phyloP scores from a whole-genome alignment of 192 early-diverging fungal species.

The Glomus cerebriforme region DNA sequence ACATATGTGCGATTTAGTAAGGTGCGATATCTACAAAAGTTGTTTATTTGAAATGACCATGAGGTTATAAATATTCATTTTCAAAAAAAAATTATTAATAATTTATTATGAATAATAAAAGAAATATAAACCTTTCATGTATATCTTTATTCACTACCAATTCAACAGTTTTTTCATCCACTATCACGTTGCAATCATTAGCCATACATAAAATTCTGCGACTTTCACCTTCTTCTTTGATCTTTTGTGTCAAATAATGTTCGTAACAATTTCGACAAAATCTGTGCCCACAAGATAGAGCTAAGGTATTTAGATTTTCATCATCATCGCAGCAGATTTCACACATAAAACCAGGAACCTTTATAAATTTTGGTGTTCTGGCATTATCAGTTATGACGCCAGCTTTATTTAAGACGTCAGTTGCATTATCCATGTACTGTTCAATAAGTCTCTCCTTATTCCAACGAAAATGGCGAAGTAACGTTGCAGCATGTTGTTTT shows the following conservation, averaged over 20 bases:
- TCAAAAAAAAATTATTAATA: not conserved
- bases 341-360: conserved; percentile 68
- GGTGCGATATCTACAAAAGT: conserved; percentile 63
- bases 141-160: conserved; percentile 60
- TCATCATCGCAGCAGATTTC: conserved; percentile 88
- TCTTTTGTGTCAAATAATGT: conserved; percentile 84
- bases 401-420: conserved; percentile 59
- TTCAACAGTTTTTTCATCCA: conserved; percentile 82
- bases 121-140: conserved; percentile 56
- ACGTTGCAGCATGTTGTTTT: conserved; percentile 68
- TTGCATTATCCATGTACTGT: conserved; percentile 70
- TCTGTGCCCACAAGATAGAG: conserved; percentile 83
- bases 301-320: conserved; percentile 59
- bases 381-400: conserved; percentile 69
- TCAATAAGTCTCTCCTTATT: conserved; percentile 87
- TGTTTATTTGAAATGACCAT: not conserved
- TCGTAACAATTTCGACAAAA: conserved; percentile 89
- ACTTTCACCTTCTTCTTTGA: conserved; percentile 85
- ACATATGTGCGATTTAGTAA: conserved; percentile 90
- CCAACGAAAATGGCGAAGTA: conserved; percentile 81
- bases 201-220: conserved; percentile 85
- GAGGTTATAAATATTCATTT: not conserved
- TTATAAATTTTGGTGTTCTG: conserved; percentile 40
- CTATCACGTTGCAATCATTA: conserved; percentile 73
- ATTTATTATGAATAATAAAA: not conserved